phyloP scores from a whole-genome alignment of 352 stramenopile genomes.

The Phytophthora brassicae region DNA sequence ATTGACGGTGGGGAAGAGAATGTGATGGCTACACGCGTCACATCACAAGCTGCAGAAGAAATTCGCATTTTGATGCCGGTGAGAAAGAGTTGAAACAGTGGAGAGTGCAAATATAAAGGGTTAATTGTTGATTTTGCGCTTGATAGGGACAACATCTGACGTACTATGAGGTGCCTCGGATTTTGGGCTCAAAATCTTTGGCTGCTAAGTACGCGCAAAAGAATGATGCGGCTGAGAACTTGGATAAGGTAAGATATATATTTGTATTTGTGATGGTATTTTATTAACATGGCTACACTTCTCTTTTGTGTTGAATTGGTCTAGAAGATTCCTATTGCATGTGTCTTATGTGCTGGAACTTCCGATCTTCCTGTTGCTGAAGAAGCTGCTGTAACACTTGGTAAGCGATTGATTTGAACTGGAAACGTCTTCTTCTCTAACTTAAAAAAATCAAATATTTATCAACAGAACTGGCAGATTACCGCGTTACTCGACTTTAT shows the following conservation, averaged over 20 bases:
- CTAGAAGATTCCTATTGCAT: conserved; percentile 34
- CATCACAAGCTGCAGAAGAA: conserved; percentile 37
- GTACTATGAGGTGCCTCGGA: conserved; percentile 73
- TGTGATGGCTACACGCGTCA: conserved; percentile 87
- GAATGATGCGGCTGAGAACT: neutral
- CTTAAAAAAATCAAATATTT: conserved; percentile 1
- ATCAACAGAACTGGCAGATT: conserved; percentile 83
- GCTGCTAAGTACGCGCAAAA: neutral
- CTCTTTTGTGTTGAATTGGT: neutral
- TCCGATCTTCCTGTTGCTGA: conserved; percentile 96
- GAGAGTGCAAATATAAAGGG: neutral
- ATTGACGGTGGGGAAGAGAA: conserved; percentile 50
- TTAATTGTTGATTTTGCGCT: too few relatives aligned
- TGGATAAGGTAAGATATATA: conserved; percentile 19
- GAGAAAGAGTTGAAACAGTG: conserved; percentile 4
- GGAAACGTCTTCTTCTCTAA: neutral
- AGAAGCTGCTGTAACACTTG: conserved; percentile 93
- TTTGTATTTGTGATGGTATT: neutral
- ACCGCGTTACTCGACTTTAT: conserved; percentile 82
- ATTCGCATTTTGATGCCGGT: conserved; percentile 49
- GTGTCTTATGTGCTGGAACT: conserved; percentile 94
- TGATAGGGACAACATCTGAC: conserved; percentile 42
- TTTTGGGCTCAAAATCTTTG: conserved; percentile 58
- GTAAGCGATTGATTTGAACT: too few relatives aligned
- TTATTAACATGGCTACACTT: neutral